phyloP scores from a whole-genome alignment of 2,329 filamentous ascomycete genomes.

The Aureobasidium lini region DNA sequence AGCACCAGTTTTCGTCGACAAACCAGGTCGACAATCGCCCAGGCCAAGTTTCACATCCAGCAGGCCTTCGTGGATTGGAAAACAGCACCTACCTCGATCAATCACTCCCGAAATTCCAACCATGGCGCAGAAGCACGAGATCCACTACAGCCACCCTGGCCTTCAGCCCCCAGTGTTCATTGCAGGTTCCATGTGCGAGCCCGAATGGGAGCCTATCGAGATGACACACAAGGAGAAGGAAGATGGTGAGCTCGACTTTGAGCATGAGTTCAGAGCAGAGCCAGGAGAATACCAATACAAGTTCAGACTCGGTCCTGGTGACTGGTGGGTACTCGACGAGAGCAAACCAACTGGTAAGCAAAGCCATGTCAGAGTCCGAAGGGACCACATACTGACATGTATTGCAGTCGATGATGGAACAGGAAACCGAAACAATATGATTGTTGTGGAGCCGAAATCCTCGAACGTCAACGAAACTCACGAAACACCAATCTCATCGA shows the following conservation, averaged over 20 bases:
- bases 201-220: slow-evolving; percentile 59
- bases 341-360: slow-evolving; percentile 49
- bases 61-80: slow-evolving; percentile 17
- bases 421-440: slow-evolving; percentile 49
- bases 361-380: background rate
- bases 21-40: background rate
- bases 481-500: background rate
- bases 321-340: slow-evolving; percentile 66
- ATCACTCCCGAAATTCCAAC: background rate
- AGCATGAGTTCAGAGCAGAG: slow-evolving; percentile 47
- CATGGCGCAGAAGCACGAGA: slow-evolving; percentile 40
- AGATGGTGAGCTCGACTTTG: slow-evolving; percentile 49
- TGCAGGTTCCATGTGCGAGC: slow-evolving; percentile 60
- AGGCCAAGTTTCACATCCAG: background rate
- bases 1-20: background rate
- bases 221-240: slow-evolving; percentile 50
- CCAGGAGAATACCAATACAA: slow-evolving; percentile 65
- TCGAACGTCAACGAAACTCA: background rate
- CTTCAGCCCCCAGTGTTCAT: slow-evolving; percentile 62
- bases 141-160: slow-evolving; percentile 55
- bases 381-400: background rate
- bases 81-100: background rate
- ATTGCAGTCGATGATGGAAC: slow-evolving; percentile 40
- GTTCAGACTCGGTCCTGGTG: slow-evolving; percentile 57
- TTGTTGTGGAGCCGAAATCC: slow-evolving; percentile 27